A percentile compares a stretch with the other conserved stretches of the same genome.
These are phyloP conservation scores for Penicillium sumatraense DNA, from an alignment of 2,329 filamentous ascomycete species.

Conservation along the genomic window DNA sequence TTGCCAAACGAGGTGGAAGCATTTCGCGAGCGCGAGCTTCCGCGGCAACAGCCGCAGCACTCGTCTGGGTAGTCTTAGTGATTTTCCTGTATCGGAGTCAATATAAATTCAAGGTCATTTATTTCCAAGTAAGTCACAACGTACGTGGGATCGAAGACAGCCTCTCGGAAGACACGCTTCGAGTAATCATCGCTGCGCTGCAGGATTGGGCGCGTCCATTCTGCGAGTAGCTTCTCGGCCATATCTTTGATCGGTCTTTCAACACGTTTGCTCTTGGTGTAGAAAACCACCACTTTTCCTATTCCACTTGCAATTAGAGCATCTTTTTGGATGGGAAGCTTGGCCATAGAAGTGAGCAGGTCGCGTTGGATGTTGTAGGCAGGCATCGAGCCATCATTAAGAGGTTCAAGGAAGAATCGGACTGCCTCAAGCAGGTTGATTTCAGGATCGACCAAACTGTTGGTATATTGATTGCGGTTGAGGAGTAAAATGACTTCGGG, in stretches of 20 bases:
- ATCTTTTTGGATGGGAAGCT: slow-evolving; percentile 89
- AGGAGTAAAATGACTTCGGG: slow-evolving; percentile 87
- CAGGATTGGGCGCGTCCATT: slow-evolving; percentile 94
- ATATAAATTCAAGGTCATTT: background rate
- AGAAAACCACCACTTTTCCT: slow-evolving; percentile 95
- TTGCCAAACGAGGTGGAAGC: slow-evolving; percentile 57
- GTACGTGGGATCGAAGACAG: slow-evolving; percentile 63
- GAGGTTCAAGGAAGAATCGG: slow-evolving; percentile 94
- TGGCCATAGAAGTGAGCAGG: slow-evolving; percentile 78
- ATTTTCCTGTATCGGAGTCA: slow-evolving; percentile 39
- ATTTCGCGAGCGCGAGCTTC: slow-evolving; percentile 58
- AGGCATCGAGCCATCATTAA: slow-evolving; percentile 90
- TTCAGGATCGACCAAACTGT: slow-evolving; percentile 88
- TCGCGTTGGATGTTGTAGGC: slow-evolving; percentile 98
- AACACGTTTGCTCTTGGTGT: slow-evolving; percentile 91
- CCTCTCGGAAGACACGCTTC: slow-evolving; percentile 69
- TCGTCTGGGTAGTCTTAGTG: slow-evolving; percentile 35
- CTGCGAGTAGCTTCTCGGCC: slow-evolving; percentile 87
- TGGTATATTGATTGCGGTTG: slow-evolving; percentile 81
- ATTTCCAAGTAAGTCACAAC: slow-evolving; percentile 22
- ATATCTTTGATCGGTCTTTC: slow-evolving; percentile 89
- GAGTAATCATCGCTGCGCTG: slow-evolving; percentile 94
- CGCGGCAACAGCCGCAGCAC: slow-evolving; percentile 47
- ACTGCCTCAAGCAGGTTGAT: slow-evolving; percentile 94
- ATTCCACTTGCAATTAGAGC: slow-evolving; percentile 87